A percentile compares a stretch with the other conserved stretches of the same genome.
Conservation (phyloP, 108 stramenopile species). For the Nitzschia sp. region DNA sequence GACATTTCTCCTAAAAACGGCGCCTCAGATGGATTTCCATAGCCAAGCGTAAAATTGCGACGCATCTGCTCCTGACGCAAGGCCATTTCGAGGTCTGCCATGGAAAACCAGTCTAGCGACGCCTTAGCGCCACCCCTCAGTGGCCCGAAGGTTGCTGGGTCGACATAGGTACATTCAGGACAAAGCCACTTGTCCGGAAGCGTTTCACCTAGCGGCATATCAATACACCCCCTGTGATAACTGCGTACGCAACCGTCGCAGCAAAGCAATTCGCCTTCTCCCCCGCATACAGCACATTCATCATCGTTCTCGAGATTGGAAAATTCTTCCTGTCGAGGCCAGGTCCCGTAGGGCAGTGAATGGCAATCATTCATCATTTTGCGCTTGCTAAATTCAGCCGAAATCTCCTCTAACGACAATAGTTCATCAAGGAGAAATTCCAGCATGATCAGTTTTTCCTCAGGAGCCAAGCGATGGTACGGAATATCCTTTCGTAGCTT, state of each 20-base stretch:
- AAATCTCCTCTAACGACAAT: conserved; percentile 53
- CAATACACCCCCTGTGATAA: conserved; percentile 68
- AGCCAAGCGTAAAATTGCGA: not conserved
- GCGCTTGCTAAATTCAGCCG: conserved; percentile 57
- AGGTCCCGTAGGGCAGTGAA: conserved; percentile 39
- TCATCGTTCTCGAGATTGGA: conserved; percentile 67
- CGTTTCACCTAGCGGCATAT: conserved; percentile 30
- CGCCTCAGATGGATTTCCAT: not conserved
- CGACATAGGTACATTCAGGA: conserved; percentile 71
- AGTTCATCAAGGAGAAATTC: conserved; percentile 85
- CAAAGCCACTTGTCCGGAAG: conserved; percentile 81
- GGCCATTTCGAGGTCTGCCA: conserved; percentile 33
- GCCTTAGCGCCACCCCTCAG: conserved; percentile 56
- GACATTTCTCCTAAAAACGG: not conserved
- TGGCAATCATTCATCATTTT: conserved; percentile 4
- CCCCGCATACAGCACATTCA: conserved; percentile 68
- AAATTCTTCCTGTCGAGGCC: conserved; percentile 50
- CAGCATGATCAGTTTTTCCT: conserved; percentile 65
- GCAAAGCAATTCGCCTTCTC: conserved; percentile 81
- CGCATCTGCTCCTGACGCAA: not conserved
- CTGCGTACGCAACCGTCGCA: conserved; percentile 81
- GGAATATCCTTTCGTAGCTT: conserved; percentile 59
- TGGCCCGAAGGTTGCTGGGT: conserved; percentile 62
- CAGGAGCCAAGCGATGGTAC: conserved; percentile 64
- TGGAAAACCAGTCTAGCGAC: conserved; percentile 70